Evolutionary conservation across 169 alveolate species (phyloP), one percentile per base, ranked within the genome.

Genomic region (Eimeria acervulina): DNA sequence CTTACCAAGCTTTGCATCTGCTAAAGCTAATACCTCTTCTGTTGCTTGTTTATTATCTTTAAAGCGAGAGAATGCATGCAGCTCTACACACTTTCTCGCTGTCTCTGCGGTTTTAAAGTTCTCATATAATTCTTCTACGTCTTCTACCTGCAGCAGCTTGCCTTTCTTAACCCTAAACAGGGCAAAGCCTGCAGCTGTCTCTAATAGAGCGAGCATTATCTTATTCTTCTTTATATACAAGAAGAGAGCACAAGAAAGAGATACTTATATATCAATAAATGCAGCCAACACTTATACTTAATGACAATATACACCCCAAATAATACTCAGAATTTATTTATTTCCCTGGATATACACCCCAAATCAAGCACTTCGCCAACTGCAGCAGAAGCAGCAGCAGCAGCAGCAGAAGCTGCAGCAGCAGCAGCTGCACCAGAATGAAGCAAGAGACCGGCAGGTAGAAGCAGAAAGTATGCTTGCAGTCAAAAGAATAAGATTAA

Each of bases 161-260:
- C 97, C 98, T 96, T 99, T 98, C 91, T 98, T 97, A 44, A 99
- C 98, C 96, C 98, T 98, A 97, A 99, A 99, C 51, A 99, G 98
- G 89, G 99, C 99, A 97, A 98, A 99, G 59, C 99, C 99, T 36
- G 99, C 99, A 28, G 99, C 99, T 33, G 99, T 99, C 97, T 99
- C 99, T 88, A 99, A 98, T 40, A 99, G 98, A 93, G 99, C 98
- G 97, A 99, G 97, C 99, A 99, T 94, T 17, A 19, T 89, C 88
- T 15, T 31, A 15, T 15, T 12, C 36, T 31, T 17, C 15, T 42
- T 13, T 26, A 8, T 66, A 66, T 31, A 44, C 7, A 44, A 59
- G 47, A 26, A 40, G 2, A 42, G 31, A 51, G 23, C 13, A 1
- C 31, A 6, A 47, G 1, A 13, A 19, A 68, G 15, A 33, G 23